These are phyloP conservation scores for Boletus sp. DNA, from an alignment of 1,284 basidiomycete genomes.

Conservation along the genomic window DNA sequence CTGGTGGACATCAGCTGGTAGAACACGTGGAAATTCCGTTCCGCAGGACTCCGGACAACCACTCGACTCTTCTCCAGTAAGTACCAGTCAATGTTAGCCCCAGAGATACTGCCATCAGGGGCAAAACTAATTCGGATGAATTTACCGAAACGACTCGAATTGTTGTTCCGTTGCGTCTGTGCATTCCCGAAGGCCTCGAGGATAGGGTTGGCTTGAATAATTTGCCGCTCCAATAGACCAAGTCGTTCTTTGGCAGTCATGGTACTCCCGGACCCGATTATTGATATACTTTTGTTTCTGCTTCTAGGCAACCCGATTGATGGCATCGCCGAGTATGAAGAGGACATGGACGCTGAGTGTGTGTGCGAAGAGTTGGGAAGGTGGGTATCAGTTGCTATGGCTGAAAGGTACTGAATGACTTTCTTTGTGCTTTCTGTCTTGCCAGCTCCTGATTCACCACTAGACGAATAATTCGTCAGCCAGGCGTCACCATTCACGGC, in stretches of 20 bases:
- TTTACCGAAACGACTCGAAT: constrained; percentile 98
- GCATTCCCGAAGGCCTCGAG: constrained; percentile 99
- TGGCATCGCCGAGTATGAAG: constrained; percentile 51
- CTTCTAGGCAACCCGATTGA: constrained; percentile 57
- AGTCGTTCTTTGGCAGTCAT: constrained; percentile 64
- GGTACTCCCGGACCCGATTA: constrained; percentile 42
- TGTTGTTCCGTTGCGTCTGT: constrained; percentile 98
- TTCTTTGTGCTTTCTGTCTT: constrained; percentile 99
- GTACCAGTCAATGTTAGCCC: constrained; percentile 99
- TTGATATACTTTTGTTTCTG: constrained; percentile 44
- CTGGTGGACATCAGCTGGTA: constrained; percentile 84
- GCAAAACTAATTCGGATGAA: constrained; percentile 97
- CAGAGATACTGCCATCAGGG: constrained; percentile 91
- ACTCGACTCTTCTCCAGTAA: constrained; percentile 97
- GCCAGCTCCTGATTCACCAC: constrained; percentile 97
- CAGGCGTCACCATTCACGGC: not conserved
- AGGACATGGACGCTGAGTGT: constrained; percentile 46
- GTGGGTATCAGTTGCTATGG: constrained; percentile 86
- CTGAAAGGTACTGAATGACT: constrained; percentile 98
- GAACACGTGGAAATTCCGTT: constrained; percentile 96
- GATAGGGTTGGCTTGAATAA: constrained; percentile 97
- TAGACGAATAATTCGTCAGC: constrained; percentile 31
- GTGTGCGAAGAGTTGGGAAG: constrained; percentile 58
- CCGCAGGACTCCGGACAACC: constrained; percentile 81
- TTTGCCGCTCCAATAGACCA: constrained; percentile 92